These are phyloP conservation scores for Sanghuangporus baumii DNA, from an alignment of 1,284 basidiomycete species.

Conservation along the genomic window DNA sequence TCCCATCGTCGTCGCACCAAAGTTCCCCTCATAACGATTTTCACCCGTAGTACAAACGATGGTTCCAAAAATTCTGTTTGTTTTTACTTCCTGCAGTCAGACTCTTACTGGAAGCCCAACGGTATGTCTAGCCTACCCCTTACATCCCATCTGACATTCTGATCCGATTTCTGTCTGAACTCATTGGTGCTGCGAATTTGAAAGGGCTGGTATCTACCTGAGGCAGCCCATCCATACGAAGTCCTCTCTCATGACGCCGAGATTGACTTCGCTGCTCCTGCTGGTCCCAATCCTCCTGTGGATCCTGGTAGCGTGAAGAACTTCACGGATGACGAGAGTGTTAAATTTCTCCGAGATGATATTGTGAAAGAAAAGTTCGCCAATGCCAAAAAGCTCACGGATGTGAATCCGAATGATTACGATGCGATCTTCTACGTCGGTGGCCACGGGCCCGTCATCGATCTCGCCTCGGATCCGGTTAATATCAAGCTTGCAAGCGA, in stretches of 20 bases:
- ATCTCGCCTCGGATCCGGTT: slow-evolving; percentile 52
- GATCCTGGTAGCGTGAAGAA: slow-evolving; percentile 56
- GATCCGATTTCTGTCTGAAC: not conserved
- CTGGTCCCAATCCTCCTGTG: slow-evolving; percentile 68
- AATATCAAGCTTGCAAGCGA: slow-evolving; percentile 57
- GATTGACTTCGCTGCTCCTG: slow-evolving; percentile 69
- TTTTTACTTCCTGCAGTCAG: slow-evolving; percentile 67
- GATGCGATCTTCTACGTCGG: slow-evolving; percentile 77
- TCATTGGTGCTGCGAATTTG: not conserved
- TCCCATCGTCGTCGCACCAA: not conserved
- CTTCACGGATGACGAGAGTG: slow-evolving; percentile 53
- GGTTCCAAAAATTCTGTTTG: slow-evolving; percentile 56
- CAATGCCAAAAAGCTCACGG: slow-evolving; percentile 54
- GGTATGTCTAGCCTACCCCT: slow-evolving; percentile 31
- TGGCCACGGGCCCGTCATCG: slow-evolving; percentile 69
- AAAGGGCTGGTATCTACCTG: slow-evolving; percentile 66
- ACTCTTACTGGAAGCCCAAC: slow-evolving; percentile 54
- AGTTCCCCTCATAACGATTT: no score
- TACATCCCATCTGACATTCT: not conserved
- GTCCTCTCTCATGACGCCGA: slow-evolving; percentile 48
- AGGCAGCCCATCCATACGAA: slow-evolving; percentile 81
- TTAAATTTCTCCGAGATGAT: slow-evolving; percentile 59
- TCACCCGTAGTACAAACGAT: slow-evolving; percentile 1
- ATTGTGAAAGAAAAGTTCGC: slow-evolving; percentile 54
- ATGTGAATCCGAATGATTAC: slow-evolving; percentile 57